Conservation (phyloP, 371 early-diverging fungal species). For the Rhizopus sp. region DNA sequence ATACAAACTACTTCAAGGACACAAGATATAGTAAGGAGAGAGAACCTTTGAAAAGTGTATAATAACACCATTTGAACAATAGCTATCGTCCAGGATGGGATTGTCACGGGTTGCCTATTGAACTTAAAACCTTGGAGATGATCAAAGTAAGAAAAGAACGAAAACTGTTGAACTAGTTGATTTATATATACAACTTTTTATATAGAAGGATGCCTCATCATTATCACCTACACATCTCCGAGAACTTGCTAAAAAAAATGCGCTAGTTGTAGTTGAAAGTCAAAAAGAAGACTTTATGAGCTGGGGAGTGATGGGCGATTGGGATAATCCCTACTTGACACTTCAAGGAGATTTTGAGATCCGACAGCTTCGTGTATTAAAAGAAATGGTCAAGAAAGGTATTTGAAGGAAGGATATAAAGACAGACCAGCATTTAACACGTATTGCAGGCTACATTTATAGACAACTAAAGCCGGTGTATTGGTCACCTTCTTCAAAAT, state of each 20-base stretch:
- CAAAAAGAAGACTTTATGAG: slow-evolving; percentile 71
- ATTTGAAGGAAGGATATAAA: slow-evolving; percentile 1
- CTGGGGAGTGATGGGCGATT: slow-evolving; percentile 88
- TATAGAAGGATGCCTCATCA: slow-evolving; percentile 6
- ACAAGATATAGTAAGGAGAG: slow-evolving; percentile 69
- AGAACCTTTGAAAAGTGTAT: neutral
- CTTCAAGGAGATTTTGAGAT: slow-evolving; percentile 77
- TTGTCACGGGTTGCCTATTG: slow-evolving; percentile 97
- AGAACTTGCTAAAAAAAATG: slow-evolving; percentile 67
- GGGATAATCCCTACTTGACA: slow-evolving; percentile 81
- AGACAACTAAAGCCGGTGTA: slow-evolving; percentile 85
- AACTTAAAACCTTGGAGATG: slow-evolving; percentile 83
- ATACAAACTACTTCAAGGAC: slow-evolving; percentile 84
- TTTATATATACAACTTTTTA: neutral
- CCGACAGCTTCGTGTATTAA: slow-evolving; percentile 76
- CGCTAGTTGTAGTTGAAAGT: slow-evolving; percentile 63
- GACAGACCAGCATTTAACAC: neutral
- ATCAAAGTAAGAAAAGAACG: slow-evolving; percentile 46
- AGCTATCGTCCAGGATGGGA: slow-evolving; percentile 96
- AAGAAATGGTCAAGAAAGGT: slow-evolving; percentile 74
- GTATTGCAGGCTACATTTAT: slow-evolving; percentile 61
- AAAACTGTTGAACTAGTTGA: neutral
- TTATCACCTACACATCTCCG: slow-evolving; percentile 71
- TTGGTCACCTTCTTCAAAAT: slow-evolving; percentile 91
- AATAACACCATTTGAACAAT: neutral